phyloP scores from a whole-genome alignment of 2,329 filamentous ascomycete genomes.

The Coniella lustricola region DNA sequence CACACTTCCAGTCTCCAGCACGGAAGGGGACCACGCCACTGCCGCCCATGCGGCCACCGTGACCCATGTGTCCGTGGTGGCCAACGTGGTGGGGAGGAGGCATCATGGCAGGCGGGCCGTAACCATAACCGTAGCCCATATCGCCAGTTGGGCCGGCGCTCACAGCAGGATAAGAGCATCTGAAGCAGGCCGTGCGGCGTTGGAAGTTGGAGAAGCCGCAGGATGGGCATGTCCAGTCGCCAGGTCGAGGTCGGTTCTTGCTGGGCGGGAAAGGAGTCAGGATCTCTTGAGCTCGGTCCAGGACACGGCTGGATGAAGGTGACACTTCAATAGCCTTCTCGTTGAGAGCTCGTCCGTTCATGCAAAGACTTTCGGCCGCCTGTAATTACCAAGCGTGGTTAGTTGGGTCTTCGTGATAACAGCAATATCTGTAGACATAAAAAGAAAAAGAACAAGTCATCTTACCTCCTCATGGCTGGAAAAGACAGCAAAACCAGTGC shows the following conservation, averaged over 20 bases:
- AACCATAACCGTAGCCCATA: conserved; percentile 54
- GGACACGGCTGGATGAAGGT: conserved; percentile 90
- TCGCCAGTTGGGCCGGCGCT: conserved; percentile 66
- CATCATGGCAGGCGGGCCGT: conserved; percentile 70
- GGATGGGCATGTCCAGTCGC: conserved; percentile 98
- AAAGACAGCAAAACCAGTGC: conserved; percentile 95
- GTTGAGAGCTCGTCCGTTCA: conserved; percentile 97
- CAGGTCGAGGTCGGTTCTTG: conserved; percentile 94
- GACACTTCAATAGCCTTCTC: conserved; percentile 99
- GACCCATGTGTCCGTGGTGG: conserved; percentile 41
- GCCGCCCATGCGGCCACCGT: conserved; percentile 65
- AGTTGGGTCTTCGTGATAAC: conserved; percentile 1
- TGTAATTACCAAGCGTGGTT: conserved; percentile 29
- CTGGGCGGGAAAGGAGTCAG: conserved; percentile 95
- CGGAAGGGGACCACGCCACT: conserved; percentile 91
- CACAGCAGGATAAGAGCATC: conserved; percentile 97
- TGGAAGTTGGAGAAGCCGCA: conserved; percentile 99
- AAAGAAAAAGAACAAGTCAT: conserved; percentile 17
- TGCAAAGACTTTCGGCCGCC: conserved; percentile 96
- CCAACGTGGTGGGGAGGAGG: conserved; percentile 65
- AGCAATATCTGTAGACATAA: no score
- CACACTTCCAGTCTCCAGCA: conserved; percentile 98
- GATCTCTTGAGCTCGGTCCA: conserved; percentile 92
- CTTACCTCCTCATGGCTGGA: conserved; percentile 97
- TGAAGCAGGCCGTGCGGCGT: conserved; percentile 95